Conservation (phyloP, 2,329 filamentous ascomycete genomes). For the Botrytis squamosa region DNA sequence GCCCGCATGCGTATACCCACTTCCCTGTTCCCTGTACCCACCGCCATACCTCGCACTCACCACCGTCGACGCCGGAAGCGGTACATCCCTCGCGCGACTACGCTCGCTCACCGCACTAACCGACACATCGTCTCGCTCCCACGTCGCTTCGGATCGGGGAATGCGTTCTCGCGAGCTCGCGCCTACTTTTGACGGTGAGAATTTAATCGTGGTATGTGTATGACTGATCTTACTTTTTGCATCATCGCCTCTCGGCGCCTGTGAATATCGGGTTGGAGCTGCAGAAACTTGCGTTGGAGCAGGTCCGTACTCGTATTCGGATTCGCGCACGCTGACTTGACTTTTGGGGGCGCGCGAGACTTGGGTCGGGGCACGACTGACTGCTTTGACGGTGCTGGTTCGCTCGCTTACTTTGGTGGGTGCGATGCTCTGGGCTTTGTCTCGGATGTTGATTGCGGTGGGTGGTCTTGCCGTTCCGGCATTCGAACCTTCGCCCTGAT, state of each 20-base stretch:
- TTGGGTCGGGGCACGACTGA: background rate
- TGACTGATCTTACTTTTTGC: background rate
- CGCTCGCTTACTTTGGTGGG: background rate
- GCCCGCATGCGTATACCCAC: conserved; percentile 5
- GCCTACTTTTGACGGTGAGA: background rate
- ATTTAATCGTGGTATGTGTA: conserved; percentile 16
- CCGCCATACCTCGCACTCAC: conserved; percentile 6
- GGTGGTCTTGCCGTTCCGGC: conserved; percentile 16
- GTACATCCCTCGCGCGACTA: conserved; percentile 23
- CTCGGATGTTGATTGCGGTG: conserved; percentile 4
- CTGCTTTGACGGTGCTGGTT: conserved; percentile 10
- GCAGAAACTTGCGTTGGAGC: background rate
- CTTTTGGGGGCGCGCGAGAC: background rate
- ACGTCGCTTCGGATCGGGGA: conserved; percentile 14
- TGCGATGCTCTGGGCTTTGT: conserved; percentile 10
- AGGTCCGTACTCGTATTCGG: conserved; percentile 15
- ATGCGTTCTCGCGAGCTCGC: background rate
- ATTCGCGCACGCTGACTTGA: conserved; percentile 2
- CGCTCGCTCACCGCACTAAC: background rate
- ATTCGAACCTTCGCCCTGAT: conserved; percentile 4
- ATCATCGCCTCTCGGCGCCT: background rate
- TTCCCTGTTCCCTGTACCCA: conserved; percentile 15
- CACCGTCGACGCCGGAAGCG: conserved; percentile 23
- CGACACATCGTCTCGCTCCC: conserved; percentile 12
- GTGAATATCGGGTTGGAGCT: background rate